A percentile compares a stretch with the other conserved stretches of the same genome.
phyloP scores from a whole-genome alignment of 2,329 filamentous ascomycete species.

The Alternaria novae-zelandiae region DNA sequence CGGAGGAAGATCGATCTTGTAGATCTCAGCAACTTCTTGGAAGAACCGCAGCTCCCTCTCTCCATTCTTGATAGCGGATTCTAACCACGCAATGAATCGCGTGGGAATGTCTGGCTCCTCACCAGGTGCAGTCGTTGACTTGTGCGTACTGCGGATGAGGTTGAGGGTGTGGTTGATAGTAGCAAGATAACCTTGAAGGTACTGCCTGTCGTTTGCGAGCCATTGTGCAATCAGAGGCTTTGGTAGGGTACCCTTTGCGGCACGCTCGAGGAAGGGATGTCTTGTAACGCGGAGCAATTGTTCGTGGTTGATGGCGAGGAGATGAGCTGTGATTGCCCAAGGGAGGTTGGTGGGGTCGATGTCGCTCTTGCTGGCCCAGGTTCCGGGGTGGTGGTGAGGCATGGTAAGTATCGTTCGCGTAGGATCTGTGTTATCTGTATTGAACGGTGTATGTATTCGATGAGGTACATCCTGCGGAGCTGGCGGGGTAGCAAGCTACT shows the following conservation, averaged over 20 bases:
- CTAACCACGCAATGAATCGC: constrained; percentile 38
- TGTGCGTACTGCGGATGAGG: constrained; percentile 19
- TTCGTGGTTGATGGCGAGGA: constrained; percentile 32
- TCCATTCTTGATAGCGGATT: constrained; percentile 41
- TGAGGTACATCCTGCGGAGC: constrained; percentile 15
- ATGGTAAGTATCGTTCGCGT: constrained; percentile 16
- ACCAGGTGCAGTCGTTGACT: constrained; percentile 18
- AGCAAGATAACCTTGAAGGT: constrained; percentile 41
- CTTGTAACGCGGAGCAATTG: constrained; percentile 41
- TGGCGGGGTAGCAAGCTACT: neutral
- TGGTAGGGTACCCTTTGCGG: constrained; percentile 39
- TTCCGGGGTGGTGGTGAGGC: constrained; percentile 28
- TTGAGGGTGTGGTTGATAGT: constrained; percentile 32
- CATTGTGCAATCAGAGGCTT: constrained; percentile 41
- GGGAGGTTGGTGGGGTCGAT: constrained; percentile 28
- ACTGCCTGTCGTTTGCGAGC: constrained; percentile 45
- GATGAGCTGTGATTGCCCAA: constrained; percentile 40
- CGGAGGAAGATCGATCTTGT: constrained; percentile 28
- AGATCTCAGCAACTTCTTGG: constrained; percentile 38
- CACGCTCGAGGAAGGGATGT: constrained; percentile 37
- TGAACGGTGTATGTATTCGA: constrained; percentile 22
- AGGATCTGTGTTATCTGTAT: constrained; percentile 20
- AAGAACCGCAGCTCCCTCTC: constrained; percentile 41
- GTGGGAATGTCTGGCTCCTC: constrained; percentile 26
- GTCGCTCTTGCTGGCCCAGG: constrained; percentile 16